Conservation (phyloP, 2,329 filamentous ascomycete species). For the Aureobasidium sp. region DNA sequence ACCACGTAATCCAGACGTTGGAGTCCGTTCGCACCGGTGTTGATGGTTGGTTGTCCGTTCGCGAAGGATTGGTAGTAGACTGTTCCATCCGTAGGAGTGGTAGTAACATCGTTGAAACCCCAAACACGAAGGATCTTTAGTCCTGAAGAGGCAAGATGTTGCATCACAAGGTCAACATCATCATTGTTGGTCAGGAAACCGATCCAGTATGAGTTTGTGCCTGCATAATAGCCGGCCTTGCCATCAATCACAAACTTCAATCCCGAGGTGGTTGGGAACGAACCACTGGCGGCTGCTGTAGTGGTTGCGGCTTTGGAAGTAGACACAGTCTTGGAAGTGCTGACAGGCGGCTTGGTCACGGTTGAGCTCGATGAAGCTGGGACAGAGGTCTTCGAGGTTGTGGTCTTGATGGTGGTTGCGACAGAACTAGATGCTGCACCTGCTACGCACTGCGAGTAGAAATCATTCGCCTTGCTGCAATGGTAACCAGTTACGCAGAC, state of each 20-base stretch:
- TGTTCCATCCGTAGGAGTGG: slow-evolving; percentile 32
- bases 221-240: slow-evolving; percentile 43
- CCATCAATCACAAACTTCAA: slow-evolving; percentile 38
- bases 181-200: slow-evolving; percentile 46
- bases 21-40: slow-evolving; percentile 56
- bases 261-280: slow-evolving; percentile 19
- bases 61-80: slow-evolving; percentile 43
- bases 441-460: slow-evolving; percentile 41
- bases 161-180: slow-evolving; percentile 45
- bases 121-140: slow-evolving; percentile 53
- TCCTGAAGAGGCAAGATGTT: background rate
- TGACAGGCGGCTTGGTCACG: slow-evolving; percentile 8
- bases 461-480: slow-evolving; percentile 38
- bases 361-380: background rate
- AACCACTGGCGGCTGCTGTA: slow-evolving; percentile 9
- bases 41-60: slow-evolving; percentile 49
- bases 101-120: slow-evolving; percentile 57
- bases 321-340: background rate
- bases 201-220: slow-evolving; percentile 52
- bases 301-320: slow-evolving; percentile 6
- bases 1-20: slow-evolving; percentile 61
- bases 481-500: slow-evolving; percentile 34
- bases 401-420: background rate
- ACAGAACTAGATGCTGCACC: background rate
- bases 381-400: background rate